Evolutionary conservation across 2,329 filamentous ascomycete genomes (phyloP), one percentile per base, ranked within the genome.

Genomic region (Phialemoniopsis sp.): DNA sequence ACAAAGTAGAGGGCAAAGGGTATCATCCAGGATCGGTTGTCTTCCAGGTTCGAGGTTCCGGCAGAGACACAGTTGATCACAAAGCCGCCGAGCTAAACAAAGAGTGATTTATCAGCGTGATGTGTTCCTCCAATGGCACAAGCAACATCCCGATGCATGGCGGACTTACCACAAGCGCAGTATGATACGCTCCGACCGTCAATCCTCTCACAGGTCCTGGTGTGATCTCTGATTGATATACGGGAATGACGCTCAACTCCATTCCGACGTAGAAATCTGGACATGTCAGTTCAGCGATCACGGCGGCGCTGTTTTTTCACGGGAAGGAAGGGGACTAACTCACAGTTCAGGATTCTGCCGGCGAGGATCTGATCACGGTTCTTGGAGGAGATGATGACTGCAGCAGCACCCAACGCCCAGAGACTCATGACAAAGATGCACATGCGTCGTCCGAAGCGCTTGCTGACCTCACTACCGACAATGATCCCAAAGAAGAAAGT

Each of bases 221-320:
- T 2, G 53, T 50, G 18, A 62, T 48, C 45, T 63, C 62, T 1
- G 59, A 58, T 38, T 63, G 59, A 9, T 54, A 59, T 0, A 56
- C 51, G 0, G 64, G 64, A 0, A 64, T 56, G 4, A 60, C 47
- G 1, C 63, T 55, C 10, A 66, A 50, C 42, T 66, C 63, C 55
- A 64, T 65, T 13, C 62, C 63, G 26, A 64, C 51, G 34, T 66
- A 66, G 15, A 60, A 37, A 37, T 64, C n/a, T n/a, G n/a, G n/a
- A n/a, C n/a, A n/a, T n/a, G n/a, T n/a, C n/a, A n/a, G n/a, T n/a
- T n/a, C n/a, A n/a, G n/a, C n/a, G n/a, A n/a, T n/a, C n/a, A n/a
- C n/a, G n/a, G n/a, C n/a, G n/a, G n/a, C n/a, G n/a, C n/a, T n/a
- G n/a, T n/a, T n/a, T n/a, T n/a, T n/a, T n/a, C n/a, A n/a, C n/a